A percentile compares a stretch with the other conserved stretches of the same genome.
These are phyloP conservation scores for Penstemon barbatus DNA, from an alignment of 257 asterid species.

Conservation along the genomic window DNA sequence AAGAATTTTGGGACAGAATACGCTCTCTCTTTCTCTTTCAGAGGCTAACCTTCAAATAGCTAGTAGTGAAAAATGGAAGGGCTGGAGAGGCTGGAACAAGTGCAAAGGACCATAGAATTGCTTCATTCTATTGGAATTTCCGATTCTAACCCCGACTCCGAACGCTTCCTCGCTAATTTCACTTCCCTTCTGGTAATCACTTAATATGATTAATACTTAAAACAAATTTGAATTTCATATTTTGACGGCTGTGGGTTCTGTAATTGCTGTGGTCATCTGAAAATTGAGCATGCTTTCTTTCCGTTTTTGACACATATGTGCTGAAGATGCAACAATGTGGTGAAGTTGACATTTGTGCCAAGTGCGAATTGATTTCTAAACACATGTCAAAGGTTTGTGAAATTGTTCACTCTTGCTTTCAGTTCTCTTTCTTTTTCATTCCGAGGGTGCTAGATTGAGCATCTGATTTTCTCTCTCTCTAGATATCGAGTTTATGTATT, in stretches of 20 bases:
- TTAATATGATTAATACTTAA: not conserved
- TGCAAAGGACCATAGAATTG: slow-evolving; percentile 50
- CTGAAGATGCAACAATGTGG: slow-evolving; percentile 57
- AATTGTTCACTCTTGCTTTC: slow-evolving; percentile 19
- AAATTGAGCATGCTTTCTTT: not conserved
- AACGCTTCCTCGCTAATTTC: slow-evolving; percentile 71
- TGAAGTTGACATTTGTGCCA: slow-evolving; percentile 51
- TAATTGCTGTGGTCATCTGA: not conserved
- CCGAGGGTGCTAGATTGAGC: slow-evolving; percentile 11
- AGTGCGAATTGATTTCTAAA: slow-evolving; percentile 61
- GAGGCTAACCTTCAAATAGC: not conserved
- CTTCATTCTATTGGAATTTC: slow-evolving; percentile 58
- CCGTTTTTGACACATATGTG: slow-evolving; percentile 16
- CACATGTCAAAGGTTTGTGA: slow-evolving; percentile 60
- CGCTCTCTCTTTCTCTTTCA: not conserved
- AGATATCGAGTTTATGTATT: slow-evolving; percentile 48
- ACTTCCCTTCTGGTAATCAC: slow-evolving; percentile 56
- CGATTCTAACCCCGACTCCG: slow-evolving; percentile 45
- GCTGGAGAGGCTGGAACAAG: slow-evolving; percentile 61
- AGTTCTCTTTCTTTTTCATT: slow-evolving; percentile 3
- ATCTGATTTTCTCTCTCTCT: slow-evolving; percentile 21
- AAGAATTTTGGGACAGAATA: not conserved
- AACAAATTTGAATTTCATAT: not conserved
- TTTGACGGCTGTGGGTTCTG: not conserved
- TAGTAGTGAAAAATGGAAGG: slow-evolving; percentile 58